These are phyloP conservation scores for Symbiotaphrina buchneri DNA, from an alignment of 495 filamentous ascomycete species.

Conservation along the genomic window DNA sequence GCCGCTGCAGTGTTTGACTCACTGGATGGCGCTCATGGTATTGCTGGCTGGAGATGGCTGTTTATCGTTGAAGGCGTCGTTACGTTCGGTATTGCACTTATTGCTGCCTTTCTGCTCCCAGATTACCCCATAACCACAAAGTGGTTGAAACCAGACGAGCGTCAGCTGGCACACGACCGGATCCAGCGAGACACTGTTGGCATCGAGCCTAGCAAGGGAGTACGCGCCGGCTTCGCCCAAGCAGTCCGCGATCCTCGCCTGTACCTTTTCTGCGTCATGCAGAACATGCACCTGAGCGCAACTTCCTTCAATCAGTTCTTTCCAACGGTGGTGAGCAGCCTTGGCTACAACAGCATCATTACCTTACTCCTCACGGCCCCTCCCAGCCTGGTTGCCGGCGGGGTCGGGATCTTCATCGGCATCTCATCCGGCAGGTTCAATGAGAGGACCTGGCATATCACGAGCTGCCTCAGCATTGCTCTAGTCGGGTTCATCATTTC, in stretches of 20 bases:
- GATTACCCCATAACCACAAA: conserved; percentile 12
- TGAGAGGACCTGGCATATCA: conserved; percentile 26
- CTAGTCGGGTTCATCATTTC: conserved; percentile 26
- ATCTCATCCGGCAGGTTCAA: conserved; percentile 19
- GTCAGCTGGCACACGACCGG: conserved; percentile 13
- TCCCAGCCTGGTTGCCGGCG: conserved; percentile 22
- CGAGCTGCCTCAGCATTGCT: conserved; percentile 12
- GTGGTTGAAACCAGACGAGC: conserved; percentile 16
- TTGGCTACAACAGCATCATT: conserved; percentile 24
- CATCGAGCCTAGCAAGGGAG: conserved; percentile 7
- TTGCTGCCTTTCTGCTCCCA: conserved; percentile 19
- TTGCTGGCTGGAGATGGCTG: conserved; percentile 14
- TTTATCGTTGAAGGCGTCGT: conserved; percentile 13
- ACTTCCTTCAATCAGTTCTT: conserved; percentile 27
- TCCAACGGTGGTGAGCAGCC: conserved; percentile 27
- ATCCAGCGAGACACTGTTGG: conserved; percentile 16
- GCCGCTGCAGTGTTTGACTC: conserved; percentile 16
- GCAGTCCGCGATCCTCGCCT: conserved; percentile 16
- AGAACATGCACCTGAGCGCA: conserved; percentile 12
- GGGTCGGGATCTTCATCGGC: conserved; percentile 19
- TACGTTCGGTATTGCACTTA: conserved; percentile 17
- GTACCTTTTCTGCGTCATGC: conserved; percentile 15
- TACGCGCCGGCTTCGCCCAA: conserved; percentile 13
- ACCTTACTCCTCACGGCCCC: conserved; percentile 27
- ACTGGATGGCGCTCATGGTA: conserved; percentile 9